phyloP scores from a whole-genome alignment of 768 basidiomycete genomes.

The Asterophora lycoperdoides region DNA sequence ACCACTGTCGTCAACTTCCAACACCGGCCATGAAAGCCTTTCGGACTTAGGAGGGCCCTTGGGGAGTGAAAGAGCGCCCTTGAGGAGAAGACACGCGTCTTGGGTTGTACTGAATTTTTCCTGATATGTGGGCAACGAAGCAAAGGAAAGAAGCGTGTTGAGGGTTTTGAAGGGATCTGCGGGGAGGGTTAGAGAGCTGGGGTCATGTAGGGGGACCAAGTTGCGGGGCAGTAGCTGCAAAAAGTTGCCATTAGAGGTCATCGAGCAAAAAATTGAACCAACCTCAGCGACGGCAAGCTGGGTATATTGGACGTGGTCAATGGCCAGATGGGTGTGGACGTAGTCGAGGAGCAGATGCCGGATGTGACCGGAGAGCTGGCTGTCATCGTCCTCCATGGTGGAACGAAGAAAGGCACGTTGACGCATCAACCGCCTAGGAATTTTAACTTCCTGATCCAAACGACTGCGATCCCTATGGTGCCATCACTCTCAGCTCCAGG shows the following conservation, averaged over 20 bases:
- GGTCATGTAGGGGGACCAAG: conserved; percentile 45
- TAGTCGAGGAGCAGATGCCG: conserved; percentile 53
- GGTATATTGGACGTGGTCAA: conserved; percentile 52
- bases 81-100: conserved; percentile 32
- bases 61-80: conserved; percentile 19
- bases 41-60: conserved; percentile 31
- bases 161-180: conserved; percentile 51
- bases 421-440: no score
- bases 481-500: no score
- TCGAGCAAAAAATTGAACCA: conserved; percentile 5
- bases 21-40: conserved; percentile 30
- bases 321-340: conserved; percentile 47
- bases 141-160: conserved; percentile 27
- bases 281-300: conserved; percentile 46
- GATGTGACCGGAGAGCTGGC: conserved; percentile 40
- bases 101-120: conserved; percentile 40
- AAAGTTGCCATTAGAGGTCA: background rate
- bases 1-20: conserved; percentile 9
- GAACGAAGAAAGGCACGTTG: no score
- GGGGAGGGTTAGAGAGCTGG: conserved; percentile 47
- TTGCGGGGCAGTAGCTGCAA: conserved; percentile 39
- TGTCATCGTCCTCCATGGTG: conserved; percentile 15
- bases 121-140: conserved; percentile 35
- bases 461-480: no score
- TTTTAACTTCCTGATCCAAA: no score